Base-by-base conservation (phyloP, 192 early-diverging fungal genomes). In the Gonapodya sp. region DNA sequence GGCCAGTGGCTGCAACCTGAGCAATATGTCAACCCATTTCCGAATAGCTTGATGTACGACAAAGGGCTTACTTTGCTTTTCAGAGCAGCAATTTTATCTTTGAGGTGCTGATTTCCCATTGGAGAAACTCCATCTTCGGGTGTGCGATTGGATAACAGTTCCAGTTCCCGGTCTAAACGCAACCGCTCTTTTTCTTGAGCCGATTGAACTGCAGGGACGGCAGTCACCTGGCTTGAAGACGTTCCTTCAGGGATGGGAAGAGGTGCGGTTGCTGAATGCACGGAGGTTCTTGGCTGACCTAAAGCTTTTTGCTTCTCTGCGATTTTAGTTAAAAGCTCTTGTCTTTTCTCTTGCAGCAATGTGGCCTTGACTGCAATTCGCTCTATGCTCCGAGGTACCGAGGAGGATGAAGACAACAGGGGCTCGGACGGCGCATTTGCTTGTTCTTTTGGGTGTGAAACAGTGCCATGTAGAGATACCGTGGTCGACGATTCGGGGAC, bases 31-130 rank as follows among this genome's bases (percentile, higher is more conserved):
- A n/a, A n/a, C n/a, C n/a, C n/a, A n/a, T n/a, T n/a, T n/a, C n/a
- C n/a, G n/a, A n/a, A n/a, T n/a, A n/a, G 34, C 16, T 31, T 32
- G 75, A 77, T 18, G 8, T 77, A 18, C 31, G 75, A 33, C 64
- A 72, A 77, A 77, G 24, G 8, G 18, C 77, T 79, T 86, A 92
- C 92, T 85, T 93, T 85, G 34, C 89, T 87, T 81, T 92, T 89
- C 75, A 94, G 81, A 34, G 83, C 83, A 33, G 89, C 91, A 80
- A 95, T 82, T 36, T 91, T 87, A 8, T 87, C 87, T 35, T 89
- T 87, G 35, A 90, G 77, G 2, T 24, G 46, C 24, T 64, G 46
- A 64, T 83, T 87, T 35, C 89, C 85, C 16, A 86, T 80, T 0
- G 85, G 83, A 36, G 85, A 83, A 1, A 82, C 80, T 1, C 81